Conservation (phyloP, 1,139 yeast genomes). For the Candida dubliniensis region DNA sequence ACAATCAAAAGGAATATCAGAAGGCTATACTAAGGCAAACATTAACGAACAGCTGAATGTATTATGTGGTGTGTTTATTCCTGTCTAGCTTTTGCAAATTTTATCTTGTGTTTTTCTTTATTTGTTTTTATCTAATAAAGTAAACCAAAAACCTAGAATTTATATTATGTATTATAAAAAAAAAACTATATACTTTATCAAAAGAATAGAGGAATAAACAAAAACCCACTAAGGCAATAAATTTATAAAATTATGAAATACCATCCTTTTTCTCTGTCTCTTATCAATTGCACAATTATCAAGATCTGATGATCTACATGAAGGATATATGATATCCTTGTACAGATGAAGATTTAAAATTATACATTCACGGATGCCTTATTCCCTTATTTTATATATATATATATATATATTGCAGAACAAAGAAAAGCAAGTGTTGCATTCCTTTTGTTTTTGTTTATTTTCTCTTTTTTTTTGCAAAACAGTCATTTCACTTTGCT, state of each 20-base stretch:
- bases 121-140: no score
- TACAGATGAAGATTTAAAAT: no score
- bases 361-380: neutral
- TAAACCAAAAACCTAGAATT: neutral
- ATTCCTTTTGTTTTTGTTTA: neutral
- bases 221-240: no score
- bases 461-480: neutral
- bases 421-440: neutral
- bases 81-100: neutral
- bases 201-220: no score
- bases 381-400: neutral
- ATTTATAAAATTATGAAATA: no score
- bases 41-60: neutral
- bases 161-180: no score
- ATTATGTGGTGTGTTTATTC: neutral
- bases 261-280: no score
- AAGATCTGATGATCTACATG: no score
- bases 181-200: no score
- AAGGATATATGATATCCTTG: no score
- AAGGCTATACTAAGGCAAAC: conserved; percentile 18
- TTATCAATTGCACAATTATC: no score
- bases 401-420: no score
- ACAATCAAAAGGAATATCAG: conserved; percentile 23
- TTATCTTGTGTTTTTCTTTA: neutral
- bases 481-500: conserved; percentile 1